Conservation (phyloP, 2,329 filamentous ascomycete species). For the Phialocephala sp. region DNA sequence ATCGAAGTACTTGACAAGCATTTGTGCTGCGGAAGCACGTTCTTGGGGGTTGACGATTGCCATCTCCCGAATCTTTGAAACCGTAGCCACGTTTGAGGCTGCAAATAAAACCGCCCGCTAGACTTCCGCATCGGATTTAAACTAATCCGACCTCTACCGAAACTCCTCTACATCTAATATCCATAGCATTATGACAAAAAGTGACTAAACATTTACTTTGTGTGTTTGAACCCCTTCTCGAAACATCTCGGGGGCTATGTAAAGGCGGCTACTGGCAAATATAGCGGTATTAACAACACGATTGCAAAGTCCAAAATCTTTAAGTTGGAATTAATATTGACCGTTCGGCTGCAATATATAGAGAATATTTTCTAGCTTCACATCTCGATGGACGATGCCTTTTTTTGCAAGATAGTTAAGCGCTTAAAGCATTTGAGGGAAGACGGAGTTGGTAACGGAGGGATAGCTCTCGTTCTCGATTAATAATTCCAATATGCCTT, state of each 20-base stretch:
- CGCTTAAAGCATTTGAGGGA: constrained; percentile 25
- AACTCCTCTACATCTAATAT: constrained; percentile 25
- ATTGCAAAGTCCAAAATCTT: constrained; percentile 28
- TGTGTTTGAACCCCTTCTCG: constrained; percentile 12
- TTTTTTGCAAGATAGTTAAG: constrained; percentile 23
- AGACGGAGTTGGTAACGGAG: constrained; percentile 22
- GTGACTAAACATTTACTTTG: constrained; percentile 28
- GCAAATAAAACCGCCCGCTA: constrained; percentile 16
- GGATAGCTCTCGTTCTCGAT: constrained; percentile 9
- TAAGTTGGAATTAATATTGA: constrained; percentile 25
- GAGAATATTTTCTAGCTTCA: constrained; percentile 60
- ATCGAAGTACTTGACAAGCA: constrained; percentile 27
- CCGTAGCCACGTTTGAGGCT: constrained; percentile 17
- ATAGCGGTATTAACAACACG: constrained; percentile 13
- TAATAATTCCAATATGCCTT: constrained; percentile 19
- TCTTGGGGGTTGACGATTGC: constrained; percentile 22
- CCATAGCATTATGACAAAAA: constrained; percentile 27
- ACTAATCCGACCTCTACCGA: constrained; percentile 22
- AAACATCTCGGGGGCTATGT: constrained; percentile 24
- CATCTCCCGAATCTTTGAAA: constrained; percentile 28
- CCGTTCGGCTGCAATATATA: constrained; percentile 19
- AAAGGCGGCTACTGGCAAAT: constrained; percentile 14
- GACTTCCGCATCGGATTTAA: constrained; percentile 14
- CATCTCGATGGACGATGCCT: constrained; percentile 94
- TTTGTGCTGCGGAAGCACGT: constrained; percentile 27